Conservation (phyloP, 2,329 filamentous ascomycete species). For the Lasiodiplodia sp. region DNA sequence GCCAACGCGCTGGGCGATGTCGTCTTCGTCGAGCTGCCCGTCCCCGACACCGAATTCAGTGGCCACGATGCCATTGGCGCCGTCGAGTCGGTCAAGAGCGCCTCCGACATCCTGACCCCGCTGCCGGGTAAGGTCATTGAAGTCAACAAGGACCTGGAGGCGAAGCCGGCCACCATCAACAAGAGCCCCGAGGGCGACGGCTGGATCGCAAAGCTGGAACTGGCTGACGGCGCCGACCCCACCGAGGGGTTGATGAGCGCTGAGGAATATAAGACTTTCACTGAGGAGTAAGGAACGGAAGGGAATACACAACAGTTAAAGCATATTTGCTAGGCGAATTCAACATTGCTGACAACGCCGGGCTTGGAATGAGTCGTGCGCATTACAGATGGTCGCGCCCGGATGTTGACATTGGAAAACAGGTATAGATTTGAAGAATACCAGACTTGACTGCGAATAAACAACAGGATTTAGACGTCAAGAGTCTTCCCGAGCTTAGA, state of each 20-base stretch:
- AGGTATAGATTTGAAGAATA: slow-evolving; percentile 19
- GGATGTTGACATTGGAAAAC: slow-evolving; percentile 4
- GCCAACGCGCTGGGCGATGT: slow-evolving; percentile 93
- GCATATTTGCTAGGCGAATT: slow-evolving; percentile 13
- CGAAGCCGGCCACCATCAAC: slow-evolving; percentile 89
- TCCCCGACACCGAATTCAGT: slow-evolving; percentile 70
- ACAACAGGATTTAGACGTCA: slow-evolving; percentile 32
- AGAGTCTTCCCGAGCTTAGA: slow-evolving; percentile 60
- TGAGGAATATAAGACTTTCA: slow-evolving; percentile 72
- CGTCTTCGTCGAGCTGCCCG: slow-evolving; percentile 94
- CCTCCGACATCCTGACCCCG: slow-evolving; percentile 95
- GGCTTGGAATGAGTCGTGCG: background rate
- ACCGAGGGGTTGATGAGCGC: slow-evolving; percentile 67
- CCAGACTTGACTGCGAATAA: slow-evolving; percentile 1
- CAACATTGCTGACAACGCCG: slow-evolving; percentile 10
- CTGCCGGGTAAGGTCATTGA: slow-evolving; percentile 78
- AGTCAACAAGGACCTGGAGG: slow-evolving; percentile 77
- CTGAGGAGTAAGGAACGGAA: slow-evolving; percentile 6
- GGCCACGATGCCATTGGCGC: slow-evolving; percentile 88
- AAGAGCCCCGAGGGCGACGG: slow-evolving; percentile 86
- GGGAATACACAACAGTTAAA: background rate
- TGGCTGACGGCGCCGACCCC: slow-evolving; percentile 75
- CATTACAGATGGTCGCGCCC: slow-evolving; percentile 5
- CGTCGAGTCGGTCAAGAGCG: slow-evolving; percentile 97
- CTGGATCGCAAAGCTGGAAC: slow-evolving; percentile 90